Evolutionary conservation across 805 yeast genomes (phyloP).

Genomic region (Kodamaea sagamina): DNA sequence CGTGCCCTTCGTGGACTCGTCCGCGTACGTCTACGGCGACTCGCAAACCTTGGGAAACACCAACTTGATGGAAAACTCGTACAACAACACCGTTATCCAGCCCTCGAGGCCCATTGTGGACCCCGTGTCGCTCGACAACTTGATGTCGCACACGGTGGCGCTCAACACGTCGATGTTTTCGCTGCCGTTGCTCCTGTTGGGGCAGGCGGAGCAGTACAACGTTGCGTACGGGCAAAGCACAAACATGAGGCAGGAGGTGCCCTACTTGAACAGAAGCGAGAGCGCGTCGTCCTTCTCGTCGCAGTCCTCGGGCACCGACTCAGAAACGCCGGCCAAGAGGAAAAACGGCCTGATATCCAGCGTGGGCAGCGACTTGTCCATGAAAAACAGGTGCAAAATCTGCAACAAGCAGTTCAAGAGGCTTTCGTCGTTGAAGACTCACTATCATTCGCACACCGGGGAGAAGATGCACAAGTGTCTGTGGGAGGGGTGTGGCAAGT

Average conservation of each 20-base stretch:
- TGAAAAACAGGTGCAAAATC: constrained; percentile 47
- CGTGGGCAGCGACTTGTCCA: constrained; percentile 31
- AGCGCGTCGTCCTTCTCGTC: constrained; percentile 12
- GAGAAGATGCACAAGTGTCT: constrained; percentile 37
- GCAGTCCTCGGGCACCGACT: not conserved
- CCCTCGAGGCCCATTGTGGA: not conserved
- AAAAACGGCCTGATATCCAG: constrained; percentile 34
- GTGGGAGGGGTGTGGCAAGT: constrained; percentile 65
- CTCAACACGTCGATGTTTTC: constrained; percentile 2
- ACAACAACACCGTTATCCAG: not conserved
- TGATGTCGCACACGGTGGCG: not conserved
- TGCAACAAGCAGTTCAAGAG: constrained; percentile 80
- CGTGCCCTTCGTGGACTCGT: not conserved
- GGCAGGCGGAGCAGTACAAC: not conserved
- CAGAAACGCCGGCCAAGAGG: constrained; percentile 9
- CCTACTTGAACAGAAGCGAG: not conserved
- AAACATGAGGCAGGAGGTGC: not conserved
- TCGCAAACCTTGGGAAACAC: not conserved
- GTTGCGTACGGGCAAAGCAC: too few species aligned
- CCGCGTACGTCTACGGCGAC: constrained; percentile 1
- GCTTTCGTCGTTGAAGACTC: constrained; percentile 81
- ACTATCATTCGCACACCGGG: constrained; percentile 66
- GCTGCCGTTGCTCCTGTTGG: not conserved
- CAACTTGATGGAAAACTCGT: not conserved
- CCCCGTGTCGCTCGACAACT: not conserved